Conservation (phyloP, 2,329 filamentous ascomycete species). For the Sporothrix protearum region DNA sequence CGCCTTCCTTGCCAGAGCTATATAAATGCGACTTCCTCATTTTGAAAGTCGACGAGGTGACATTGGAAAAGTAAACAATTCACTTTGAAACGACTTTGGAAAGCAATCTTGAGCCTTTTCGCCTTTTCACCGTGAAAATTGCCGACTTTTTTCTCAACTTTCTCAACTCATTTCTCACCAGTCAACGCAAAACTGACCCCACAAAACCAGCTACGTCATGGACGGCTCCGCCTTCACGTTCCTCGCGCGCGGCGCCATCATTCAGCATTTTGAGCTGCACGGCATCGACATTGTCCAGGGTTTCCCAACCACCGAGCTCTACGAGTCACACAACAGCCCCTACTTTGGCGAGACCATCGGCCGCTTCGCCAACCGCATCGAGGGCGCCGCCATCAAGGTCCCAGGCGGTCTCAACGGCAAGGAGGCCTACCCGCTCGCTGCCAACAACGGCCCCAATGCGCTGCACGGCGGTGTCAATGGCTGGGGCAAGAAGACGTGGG, state of each 20-base stretch:
- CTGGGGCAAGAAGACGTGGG: constrained; percentile 78
- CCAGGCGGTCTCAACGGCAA: constrained; percentile 61
- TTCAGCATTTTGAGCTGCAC: constrained; percentile 74
- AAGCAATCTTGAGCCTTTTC: constrained; percentile 23
- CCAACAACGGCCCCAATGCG: constrained; percentile 75
- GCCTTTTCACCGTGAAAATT: too few species aligned
- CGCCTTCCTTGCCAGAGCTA: constrained; percentile 1
- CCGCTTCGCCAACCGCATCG: constrained; percentile 76
- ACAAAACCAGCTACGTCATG: constrained; percentile 34
- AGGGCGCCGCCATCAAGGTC: constrained; percentile 58
- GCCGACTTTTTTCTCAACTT: too few species aligned
- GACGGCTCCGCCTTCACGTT: constrained; percentile 58
- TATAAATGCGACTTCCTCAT: constrained; percentile 7
- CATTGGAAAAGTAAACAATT: background rate
- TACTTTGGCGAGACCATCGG: constrained; percentile 95
- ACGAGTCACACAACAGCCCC: constrained; percentile 69
- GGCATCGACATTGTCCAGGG: constrained; percentile 83
- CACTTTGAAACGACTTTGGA: background rate
- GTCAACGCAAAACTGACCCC: background rate
- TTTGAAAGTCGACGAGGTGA: background rate
- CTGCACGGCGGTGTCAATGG: constrained; percentile 69
- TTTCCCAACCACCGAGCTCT: constrained; percentile 72
- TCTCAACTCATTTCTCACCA: constrained; percentile 23
- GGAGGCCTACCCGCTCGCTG: constrained; percentile 63
- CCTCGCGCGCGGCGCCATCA: constrained; percentile 72